Percentiles rank a stretch among this genome's conserved stretches.
phyloP scores from a whole-genome alignment of 129 eudicot species.

The Helichrysum umbraculigerum region DNA sequence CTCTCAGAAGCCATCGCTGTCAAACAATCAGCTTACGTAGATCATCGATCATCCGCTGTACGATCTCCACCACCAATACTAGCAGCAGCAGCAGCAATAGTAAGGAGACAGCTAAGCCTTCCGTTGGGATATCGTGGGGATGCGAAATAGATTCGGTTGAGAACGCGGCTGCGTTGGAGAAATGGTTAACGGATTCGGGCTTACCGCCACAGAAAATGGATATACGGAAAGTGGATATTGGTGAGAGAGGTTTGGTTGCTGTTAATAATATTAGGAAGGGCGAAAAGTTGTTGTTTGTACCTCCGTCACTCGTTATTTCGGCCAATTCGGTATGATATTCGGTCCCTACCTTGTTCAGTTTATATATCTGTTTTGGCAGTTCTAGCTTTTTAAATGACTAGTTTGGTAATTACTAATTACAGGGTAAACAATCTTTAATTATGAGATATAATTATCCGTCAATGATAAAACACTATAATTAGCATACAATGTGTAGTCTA shows the following conservation, averaged over 20 bases:
- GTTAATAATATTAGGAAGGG: constrained; percentile 73
- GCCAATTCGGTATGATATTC: constrained; percentile 67
- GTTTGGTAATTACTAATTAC: background rate
- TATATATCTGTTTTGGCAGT: background rate
- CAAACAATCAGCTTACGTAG: constrained; percentile 20
- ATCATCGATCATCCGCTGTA: constrained; percentile 49
- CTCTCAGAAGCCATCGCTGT: constrained; percentile 21
- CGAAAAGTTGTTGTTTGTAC: constrained; percentile 88
- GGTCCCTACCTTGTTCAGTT: background rate
- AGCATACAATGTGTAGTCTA: background rate
- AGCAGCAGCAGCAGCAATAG: constrained; percentile 29
- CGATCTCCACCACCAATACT: constrained; percentile 39
- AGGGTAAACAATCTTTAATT: background rate
- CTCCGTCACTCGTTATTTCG: constrained; percentile 81
- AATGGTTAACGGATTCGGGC: constrained; percentile 72
- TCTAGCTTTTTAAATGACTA: background rate
- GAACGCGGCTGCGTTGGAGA: constrained; percentile 74
- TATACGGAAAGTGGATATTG: constrained; percentile 72
- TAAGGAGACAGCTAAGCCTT: constrained; percentile 31
- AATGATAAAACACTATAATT: no score
- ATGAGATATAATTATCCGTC: background rate
- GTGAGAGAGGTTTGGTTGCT: constrained; percentile 95
- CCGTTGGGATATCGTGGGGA: constrained; percentile 64
- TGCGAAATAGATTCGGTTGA: constrained; percentile 84
- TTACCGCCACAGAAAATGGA: constrained; percentile 89